These are phyloP conservation scores for Saussurea involucrata DNA, from an alignment of 129 eudicot genomes.

Conservation along the genomic window DNA sequence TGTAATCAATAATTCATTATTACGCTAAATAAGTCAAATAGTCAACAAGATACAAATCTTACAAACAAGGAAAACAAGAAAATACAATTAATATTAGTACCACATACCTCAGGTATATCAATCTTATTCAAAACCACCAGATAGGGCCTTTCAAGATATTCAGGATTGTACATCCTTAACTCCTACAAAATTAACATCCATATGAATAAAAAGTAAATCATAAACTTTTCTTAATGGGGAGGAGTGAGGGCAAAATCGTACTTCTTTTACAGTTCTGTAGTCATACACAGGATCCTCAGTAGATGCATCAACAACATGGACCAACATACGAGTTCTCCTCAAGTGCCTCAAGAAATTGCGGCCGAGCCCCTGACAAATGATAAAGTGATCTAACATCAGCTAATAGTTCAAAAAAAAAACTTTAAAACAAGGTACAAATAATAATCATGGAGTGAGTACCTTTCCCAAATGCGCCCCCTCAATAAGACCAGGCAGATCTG, in stretches of 20 bases:
- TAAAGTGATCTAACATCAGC: constrained; percentile 6
- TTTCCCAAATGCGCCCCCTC: constrained; percentile 98
- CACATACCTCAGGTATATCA: constrained; percentile 71
- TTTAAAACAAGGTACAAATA: neutral
- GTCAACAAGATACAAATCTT: neutral
- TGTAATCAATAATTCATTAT: constrained; percentile 22
- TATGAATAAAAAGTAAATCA: neutral
- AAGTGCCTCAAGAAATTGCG: constrained; percentile 93
- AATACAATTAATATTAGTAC: constrained; percentile 9
- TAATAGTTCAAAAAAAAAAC: neutral
- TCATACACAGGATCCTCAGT: constrained; percentile 75
- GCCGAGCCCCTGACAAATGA: constrained; percentile 76
- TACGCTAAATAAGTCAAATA: neutral
- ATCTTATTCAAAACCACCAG: constrained; percentile 87
- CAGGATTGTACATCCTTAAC: constrained; percentile 97
- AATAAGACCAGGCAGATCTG: constrained; percentile 97
- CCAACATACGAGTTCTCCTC: constrained; percentile 89
- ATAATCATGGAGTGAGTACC: constrained; percentile 31
- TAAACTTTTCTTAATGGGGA: too few species aligned
- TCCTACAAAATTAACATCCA: constrained; percentile 47
- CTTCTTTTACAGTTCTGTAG: constrained; percentile 94
- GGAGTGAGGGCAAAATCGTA: constrained; percentile 14
- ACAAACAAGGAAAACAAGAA: neutral
- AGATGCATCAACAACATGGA: constrained; percentile 95
- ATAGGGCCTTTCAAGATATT: constrained; percentile 84